Evolutionary conservation across 257 asterid genomes (phyloP), one percentile per base, ranked within the genome.

Genomic region (Paulownia fortunei): DNA sequence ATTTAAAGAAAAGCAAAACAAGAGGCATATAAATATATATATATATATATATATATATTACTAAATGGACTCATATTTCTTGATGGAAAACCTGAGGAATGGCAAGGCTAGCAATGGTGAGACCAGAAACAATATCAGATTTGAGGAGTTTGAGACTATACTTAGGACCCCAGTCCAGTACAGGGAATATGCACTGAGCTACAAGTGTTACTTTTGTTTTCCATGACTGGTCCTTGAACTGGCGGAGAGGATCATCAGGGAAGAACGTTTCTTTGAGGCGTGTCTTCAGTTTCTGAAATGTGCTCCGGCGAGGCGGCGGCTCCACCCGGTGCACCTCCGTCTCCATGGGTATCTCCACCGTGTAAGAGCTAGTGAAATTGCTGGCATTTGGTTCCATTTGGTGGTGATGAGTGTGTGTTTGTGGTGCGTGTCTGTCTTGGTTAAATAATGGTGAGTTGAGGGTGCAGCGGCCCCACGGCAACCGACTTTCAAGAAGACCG

Each of bases 51-150:
- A n/a, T n/a, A n/a, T n/a, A n/a, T n/a, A n/a, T n/a, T n/a, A n/a
- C n/a, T n/a, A n/a, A n/a, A n/a, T n/a, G n/a, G n/a, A n/a, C n/a
- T n/a, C n/a, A n/a, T n/a, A n/a, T n/a, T n/a, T n/a, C n/a, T 30
- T 12, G 4, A 3, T 52, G 5, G 18, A 18, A 16, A 19, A 87
- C 92, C 93, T 91, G 97, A 84, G 97, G 97, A 68, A 89, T 91
- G 79, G 97, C 97, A 42, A 91, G 90, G 68, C 94, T 89, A 7
- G 97, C 97, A 81, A 91, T 91, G 74, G 97, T 91, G 87, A 91
- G 97, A 8, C 97, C 97, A 79, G 97, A 89, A 58, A 91, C 83
- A 49, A 91, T 65, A 78, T 91, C 94, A 42, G 97, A 91, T 84
- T 91, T 91, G 80, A 91, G 78, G 72, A 86, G 79, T 6, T 75